A percentile compares a stretch with the other conserved stretches of the same genome.
These are phyloP conservation scores for Neurospora africana DNA, from an alignment of 495 filamentous ascomycete species.

Conservation along the genomic window DNA sequence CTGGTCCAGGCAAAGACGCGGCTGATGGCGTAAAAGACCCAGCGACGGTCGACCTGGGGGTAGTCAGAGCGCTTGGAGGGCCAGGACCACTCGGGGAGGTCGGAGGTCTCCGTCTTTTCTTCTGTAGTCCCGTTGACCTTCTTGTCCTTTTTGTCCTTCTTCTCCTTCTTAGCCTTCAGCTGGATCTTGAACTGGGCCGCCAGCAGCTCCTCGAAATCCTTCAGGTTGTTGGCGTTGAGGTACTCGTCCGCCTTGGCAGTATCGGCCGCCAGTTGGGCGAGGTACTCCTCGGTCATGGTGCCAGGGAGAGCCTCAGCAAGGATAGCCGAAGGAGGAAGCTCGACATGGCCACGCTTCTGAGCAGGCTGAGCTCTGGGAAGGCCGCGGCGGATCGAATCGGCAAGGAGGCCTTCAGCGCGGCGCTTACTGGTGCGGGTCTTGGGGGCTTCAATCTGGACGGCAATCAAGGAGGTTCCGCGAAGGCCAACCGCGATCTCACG, in stretches of 20 bases:
- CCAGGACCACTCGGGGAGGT: conserved; percentile 27
- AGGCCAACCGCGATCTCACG: conserved; percentile 52
- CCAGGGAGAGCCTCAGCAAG: conserved; percentile 31
- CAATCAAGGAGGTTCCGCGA: conserved; percentile 44
- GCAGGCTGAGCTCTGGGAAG: conserved; percentile 17
- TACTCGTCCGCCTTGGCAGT: conserved; percentile 36
- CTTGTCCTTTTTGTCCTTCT: conserved; percentile 11
- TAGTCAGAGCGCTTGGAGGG: conserved; percentile 29
- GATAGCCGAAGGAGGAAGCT: conserved; percentile 14
- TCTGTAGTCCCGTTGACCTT: conserved; percentile 6
- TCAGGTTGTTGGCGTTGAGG: conserved; percentile 31
- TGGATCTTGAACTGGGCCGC: conserved; percentile 32
- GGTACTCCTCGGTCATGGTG: conserved; percentile 25
- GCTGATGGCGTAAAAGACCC: conserved; percentile 42
- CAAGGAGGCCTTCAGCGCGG: conserved; percentile 54
- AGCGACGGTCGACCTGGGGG: conserved; percentile 37
- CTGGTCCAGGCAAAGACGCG: conserved; percentile 36
- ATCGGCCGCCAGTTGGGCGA: conserved; percentile 23
- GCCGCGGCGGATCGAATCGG: conserved; percentile 60
- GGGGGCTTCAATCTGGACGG: conserved; percentile 53
- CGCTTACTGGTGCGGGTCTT: conserved; percentile 48
- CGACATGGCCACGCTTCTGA: conserved; percentile 3
- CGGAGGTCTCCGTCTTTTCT: not conserved
- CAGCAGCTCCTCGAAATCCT: conserved; percentile 44
- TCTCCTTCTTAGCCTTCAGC: conserved; percentile 7